Evolutionary conservation across 1,284 basidiomycete species (phyloP).

Genomic region (Moesziomyces aphidis): DNA sequence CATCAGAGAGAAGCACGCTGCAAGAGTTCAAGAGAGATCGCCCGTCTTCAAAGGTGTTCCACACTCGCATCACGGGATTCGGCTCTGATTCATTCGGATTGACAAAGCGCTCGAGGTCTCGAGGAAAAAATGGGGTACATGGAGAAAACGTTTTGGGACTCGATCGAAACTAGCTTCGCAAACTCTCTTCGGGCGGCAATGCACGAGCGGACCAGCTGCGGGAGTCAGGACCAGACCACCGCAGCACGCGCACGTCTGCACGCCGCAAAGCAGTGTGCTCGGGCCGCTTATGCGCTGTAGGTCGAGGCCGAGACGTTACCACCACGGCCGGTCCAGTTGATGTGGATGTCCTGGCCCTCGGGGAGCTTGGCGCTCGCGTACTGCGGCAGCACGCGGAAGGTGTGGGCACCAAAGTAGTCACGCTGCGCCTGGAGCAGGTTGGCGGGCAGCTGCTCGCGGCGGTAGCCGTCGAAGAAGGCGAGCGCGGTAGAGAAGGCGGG

Average conservation of each 20-base stretch:
- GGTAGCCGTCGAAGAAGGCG: constrained; percentile 98
- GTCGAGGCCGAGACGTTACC: constrained; percentile 91
- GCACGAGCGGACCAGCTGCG: not conserved
- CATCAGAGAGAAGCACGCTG: too few species aligned
- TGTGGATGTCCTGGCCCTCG: constrained; percentile 83
- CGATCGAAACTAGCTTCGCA: not conserved
- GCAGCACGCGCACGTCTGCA: not conserved
- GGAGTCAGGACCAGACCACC: not conserved
- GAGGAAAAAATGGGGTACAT: not conserved
- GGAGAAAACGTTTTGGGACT: constrained; percentile 10
- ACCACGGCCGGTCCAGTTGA: constrained; percentile 85
- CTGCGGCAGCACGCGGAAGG: constrained; percentile 63
- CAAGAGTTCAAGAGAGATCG: too few species aligned
- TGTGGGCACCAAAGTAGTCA: constrained; percentile 70
- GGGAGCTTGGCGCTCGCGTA: constrained; percentile 52
- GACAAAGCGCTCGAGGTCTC: constrained; percentile 1
- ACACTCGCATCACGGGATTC: not conserved
- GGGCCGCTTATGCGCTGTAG: constrained; percentile 81
- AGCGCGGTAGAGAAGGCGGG: constrained; percentile 96
- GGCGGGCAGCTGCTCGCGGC: constrained; percentile 86
- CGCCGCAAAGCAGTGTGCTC: not conserved
- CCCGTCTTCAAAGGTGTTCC: too few species aligned
- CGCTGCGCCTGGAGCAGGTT: constrained; percentile 90
- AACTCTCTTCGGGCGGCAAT: constrained; percentile 10
- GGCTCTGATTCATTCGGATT: constrained; percentile 8